phyloP scores from a whole-genome alignment of 768 basidiomycete species.

The Boletus sp. region DNA sequence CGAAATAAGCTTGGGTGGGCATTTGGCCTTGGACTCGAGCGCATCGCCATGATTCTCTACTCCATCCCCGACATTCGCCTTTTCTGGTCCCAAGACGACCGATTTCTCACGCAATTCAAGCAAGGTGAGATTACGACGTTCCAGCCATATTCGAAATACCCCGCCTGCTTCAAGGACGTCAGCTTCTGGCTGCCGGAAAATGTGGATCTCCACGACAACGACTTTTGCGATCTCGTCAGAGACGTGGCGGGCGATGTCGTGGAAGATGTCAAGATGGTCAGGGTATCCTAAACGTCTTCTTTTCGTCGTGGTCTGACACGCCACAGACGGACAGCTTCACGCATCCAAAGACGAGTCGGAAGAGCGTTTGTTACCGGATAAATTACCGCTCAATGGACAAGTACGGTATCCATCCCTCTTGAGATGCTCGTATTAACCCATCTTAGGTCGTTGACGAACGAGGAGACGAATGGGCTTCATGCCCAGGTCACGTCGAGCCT shows the following conservation, averaged over 20 bases:
- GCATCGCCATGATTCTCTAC: conserved; percentile 97
- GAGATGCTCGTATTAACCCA: conserved; percentile 2
- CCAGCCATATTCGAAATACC: conserved; percentile 90
- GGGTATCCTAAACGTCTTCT: conserved; percentile 15
- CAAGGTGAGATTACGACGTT: conserved; percentile 77
- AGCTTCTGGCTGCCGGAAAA: conserved; percentile 84
- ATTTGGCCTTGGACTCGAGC: conserved; percentile 94
- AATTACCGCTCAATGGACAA: conserved; percentile 98
- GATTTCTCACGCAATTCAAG: conserved; percentile 86
- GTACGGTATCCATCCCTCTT: conserved; percentile 36
- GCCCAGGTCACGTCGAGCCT: conserved; percentile 54
- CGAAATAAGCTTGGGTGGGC: conserved; percentile 93
- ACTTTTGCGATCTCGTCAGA: conserved; percentile 93
- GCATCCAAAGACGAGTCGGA: conserved; percentile 82
- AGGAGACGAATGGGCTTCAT: conserved; percentile 85
- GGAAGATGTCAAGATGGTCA: conserved; percentile 84
- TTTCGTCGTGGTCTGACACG: conserved; percentile 4
- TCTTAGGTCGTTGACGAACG: conserved; percentile 78
- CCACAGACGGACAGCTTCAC: conserved; percentile 84
- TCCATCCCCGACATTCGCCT: conserved; percentile 96
- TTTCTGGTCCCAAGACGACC: conserved; percentile 90
- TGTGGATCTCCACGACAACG: conserved; percentile 81
- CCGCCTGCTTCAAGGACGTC: conserved; percentile 90
- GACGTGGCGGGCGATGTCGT: conserved; percentile 91
- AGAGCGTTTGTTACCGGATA: conserved; percentile 84